phyloP scores from a whole-genome alignment of 305 asterid species.

The Fraxinus xanthoxyloides region DNA sequence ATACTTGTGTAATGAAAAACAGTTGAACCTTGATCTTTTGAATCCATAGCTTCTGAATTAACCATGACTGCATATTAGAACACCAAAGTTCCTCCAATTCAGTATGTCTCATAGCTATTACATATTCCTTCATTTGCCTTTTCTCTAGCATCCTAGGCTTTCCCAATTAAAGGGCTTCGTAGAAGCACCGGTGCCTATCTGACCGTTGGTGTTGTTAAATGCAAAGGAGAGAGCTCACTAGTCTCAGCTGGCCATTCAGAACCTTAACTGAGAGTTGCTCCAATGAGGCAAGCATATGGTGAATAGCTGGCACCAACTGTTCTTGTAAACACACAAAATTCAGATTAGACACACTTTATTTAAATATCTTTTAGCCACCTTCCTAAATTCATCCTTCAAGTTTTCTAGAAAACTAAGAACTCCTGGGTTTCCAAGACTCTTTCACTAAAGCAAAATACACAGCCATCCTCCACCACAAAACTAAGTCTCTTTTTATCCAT shows the following conservation, averaged over 20 bases:
- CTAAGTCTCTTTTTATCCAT: slow-evolving; percentile 45
- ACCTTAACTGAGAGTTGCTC: slow-evolving; percentile 30
- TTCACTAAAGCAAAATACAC: slow-evolving; percentile 60
- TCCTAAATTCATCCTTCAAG: slow-evolving; percentile 53
- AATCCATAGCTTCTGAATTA: slow-evolving; percentile 33
- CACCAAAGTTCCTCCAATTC: slow-evolving; percentile 53
- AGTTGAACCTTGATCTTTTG: slow-evolving; percentile 24
- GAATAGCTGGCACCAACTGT: slow-evolving; percentile 48
- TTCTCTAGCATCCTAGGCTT: slow-evolving; percentile 51
- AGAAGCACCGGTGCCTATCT: slow-evolving; percentile 35
- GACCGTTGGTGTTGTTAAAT: slow-evolving; percentile 21
- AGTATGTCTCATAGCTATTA: slow-evolving; percentile 34
- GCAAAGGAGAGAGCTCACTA: slow-evolving; percentile 31
- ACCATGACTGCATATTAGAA: slow-evolving; percentile 29
- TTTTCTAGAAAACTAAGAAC: slow-evolving; percentile 45
- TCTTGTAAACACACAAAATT: slow-evolving; percentile 46
- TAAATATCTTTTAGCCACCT: slow-evolving; percentile 29
- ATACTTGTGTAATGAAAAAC: slow-evolving; percentile 33
- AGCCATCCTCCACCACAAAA: slow-evolving; percentile 54
- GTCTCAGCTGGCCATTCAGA: not conserved
- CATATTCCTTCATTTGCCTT: slow-evolving; percentile 50
- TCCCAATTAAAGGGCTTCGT: slow-evolving; percentile 64
- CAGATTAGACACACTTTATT: slow-evolving; percentile 32
- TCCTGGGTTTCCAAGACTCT: slow-evolving; percentile 37
- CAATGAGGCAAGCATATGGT: slow-evolving; percentile 36